Percentiles rank a stretch among this genome's conserved stretches.
Evolutionary conservation across 495 filamentous ascomycete genomes (phyloP).

Genomic region (Aspergillus asperescens): DNA sequence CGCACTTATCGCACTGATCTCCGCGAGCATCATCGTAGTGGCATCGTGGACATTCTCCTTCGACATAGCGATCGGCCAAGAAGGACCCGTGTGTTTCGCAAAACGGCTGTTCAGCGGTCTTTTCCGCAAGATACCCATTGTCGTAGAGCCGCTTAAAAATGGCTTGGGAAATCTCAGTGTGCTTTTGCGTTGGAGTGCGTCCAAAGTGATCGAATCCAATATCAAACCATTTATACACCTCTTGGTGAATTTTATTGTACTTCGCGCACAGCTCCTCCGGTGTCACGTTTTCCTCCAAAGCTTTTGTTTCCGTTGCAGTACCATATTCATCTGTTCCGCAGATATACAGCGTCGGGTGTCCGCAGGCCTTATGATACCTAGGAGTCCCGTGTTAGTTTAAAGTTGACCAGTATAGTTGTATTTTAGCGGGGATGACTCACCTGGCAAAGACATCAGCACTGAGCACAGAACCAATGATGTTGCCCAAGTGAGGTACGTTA

Average conservation of each 20-base stretch:
- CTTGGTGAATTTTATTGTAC: constrained; percentile 77
- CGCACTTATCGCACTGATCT: constrained; percentile 85
- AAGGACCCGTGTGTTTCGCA: constrained; percentile 80
- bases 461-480: constrained; percentile 86
- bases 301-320: constrained; percentile 79
- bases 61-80: constrained; percentile 88
- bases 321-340: constrained; percentile 70
- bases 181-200: constrained; percentile 71
- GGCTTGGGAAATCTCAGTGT: constrained; percentile 81
- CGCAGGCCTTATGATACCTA: constrained; percentile 67
- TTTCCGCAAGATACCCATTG: constrained; percentile 79
- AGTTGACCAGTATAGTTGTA: constrained; percentile 1
- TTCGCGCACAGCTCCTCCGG: constrained; percentile 75
- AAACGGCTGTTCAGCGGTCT: constrained; percentile 73
- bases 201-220: constrained; percentile 84
- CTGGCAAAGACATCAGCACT: constrained; percentile 72
- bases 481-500: constrained; percentile 93
- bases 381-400: constrained; percentile 25
- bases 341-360: constrained; percentile 52
- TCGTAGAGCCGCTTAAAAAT: constrained; percentile 74
- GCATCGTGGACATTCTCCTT: constrained; percentile 81
- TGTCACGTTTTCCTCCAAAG: constrained; percentile 60
- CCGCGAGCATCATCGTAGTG: constrained; percentile 76
- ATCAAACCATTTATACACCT: constrained; percentile 83
- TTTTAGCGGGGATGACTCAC: constrained; percentile 31